Evolutionary conservation across 345 rosid genomes (phyloP).

Genomic region (Corchorus olitorius): DNA sequence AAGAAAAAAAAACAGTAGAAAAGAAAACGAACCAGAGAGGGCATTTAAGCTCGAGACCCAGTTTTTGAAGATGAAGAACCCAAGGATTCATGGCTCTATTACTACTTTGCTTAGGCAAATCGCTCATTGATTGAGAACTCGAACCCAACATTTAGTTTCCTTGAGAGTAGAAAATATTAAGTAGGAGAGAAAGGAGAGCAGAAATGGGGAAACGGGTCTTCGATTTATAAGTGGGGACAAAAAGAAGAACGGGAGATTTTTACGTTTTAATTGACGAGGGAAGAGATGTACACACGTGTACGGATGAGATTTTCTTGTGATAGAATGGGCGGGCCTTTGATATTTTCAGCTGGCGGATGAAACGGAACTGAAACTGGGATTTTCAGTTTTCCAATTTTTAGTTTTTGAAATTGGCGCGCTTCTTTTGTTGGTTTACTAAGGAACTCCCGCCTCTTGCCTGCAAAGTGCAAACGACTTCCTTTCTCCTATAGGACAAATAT

Average conservation of each 20-base stretch:
- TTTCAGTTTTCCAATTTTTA: background rate
- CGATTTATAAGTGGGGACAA: background rate
- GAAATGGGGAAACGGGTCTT: too few species aligned
- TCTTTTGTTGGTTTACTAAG: background rate
- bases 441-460: background rate
- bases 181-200: too few species aligned
- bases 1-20: background rate
- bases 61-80: conserved; percentile 76
- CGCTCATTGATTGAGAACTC: conserved; percentile 39
- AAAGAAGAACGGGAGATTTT: background rate
- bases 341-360: conserved; percentile 8
- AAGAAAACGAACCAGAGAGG: conserved; percentile 67
- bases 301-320: background rate
- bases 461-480: background rate
- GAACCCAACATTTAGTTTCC: background rate
- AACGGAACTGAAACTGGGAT: background rate
- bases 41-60: conserved; percentile 85
- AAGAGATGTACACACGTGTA: background rate
- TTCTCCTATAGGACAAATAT: background rate
- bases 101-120: conserved; percentile 16
- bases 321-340: background rate
- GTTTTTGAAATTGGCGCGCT: background rate
- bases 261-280: background rate
- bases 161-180: background rate
- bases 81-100: conserved; percentile 59